Evolutionary conservation across 352 stramenopile genomes (phyloP), one percentile per base, ranked within the genome.

Genomic region (Globisporangium lucens): DNA sequence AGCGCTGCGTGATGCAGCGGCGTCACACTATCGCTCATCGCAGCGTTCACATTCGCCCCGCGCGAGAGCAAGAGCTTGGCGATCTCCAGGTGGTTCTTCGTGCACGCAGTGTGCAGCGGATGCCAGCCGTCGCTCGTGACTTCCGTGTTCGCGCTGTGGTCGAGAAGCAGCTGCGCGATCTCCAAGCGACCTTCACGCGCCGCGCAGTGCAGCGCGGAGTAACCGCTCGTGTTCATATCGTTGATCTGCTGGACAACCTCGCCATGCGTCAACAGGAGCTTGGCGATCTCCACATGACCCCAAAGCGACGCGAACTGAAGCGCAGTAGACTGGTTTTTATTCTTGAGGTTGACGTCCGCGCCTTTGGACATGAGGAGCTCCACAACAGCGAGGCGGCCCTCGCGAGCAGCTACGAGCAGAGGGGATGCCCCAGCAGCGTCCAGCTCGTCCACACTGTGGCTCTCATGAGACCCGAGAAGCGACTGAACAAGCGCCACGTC

Each of bases 71-170:
- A 20, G 22, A 69, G 41, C 57, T 15, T 9, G n/a, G 55, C 47
- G 41, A 69, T 38, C 8, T 12, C 64, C 0, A 63, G 3, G 43
- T 64, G 43, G 38, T 64, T 47, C 30, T 64, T 69, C 41, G 20
- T 38, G 43, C 56, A 63, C 12, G 64, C 64, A 4, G 30, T 56
- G 33, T 64, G 57, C n/a, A 69, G 43, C 43, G 64, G 64, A 7
- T 51, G 43, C 64, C 55, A 64, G 8, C 64, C 64, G 64, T 69
- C 56, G 29, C 24, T 56, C 15, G 55, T 69, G 27, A 63, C 33
- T 10, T 69, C 55, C 1, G 10, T 29, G n/a, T 69, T 3, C 9
- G 64, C 56, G 4, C 56, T 56, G 29, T 69, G 41, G 43, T 60
- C 56, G 46, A 69, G 43, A 9, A 69, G 30, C 43, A 69, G 10